A percentile compares a stretch with the other conserved stretches of the same genome.
Conservation (phyloP, 1,284 basidiomycete species). For the Ustilago vetiveriae region DNA sequence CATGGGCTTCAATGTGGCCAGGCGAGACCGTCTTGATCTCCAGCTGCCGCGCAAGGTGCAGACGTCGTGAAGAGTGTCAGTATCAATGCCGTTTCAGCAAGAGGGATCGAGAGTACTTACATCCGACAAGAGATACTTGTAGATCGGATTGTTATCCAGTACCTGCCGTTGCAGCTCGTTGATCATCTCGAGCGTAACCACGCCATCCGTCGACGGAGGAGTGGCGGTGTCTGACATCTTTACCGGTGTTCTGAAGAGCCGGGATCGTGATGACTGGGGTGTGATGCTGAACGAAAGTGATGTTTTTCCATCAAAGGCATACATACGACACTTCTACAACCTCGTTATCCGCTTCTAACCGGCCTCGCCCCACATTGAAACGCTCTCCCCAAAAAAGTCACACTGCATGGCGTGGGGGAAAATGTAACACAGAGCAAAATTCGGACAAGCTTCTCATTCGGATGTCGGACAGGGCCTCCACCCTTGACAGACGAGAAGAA, state of each 20-base stretch:
- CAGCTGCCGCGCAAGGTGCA: constrained; percentile 16
- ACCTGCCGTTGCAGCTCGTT: constrained; percentile 43
- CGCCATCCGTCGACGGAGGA: neutral
- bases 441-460: no score
- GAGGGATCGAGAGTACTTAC: no score
- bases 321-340: no score
- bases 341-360: no score
- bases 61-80: neutral
- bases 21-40: constrained; percentile 23
- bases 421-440: neutral
- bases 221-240: constrained; percentile 11
- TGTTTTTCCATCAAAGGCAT: neutral
- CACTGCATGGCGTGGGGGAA: neutral
- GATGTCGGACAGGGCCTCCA: constrained; percentile 25
- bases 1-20: constrained; percentile 40
- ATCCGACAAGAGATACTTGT: constrained; percentile 48
- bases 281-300: neutral
- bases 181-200: constrained; percentile 39
- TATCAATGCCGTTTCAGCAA: no score
- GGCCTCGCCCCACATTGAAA: constrained; percentile 5
- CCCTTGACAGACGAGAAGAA: constrained; percentile 2
- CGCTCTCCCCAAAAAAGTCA: neutral
- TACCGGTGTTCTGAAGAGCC: neutral
- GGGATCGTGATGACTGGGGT: neutral
- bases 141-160: constrained; percentile 47